Evolutionary conservation across 768 basidiomycete genomes (phyloP).

Genomic region (Mycena belliarum): DNA sequence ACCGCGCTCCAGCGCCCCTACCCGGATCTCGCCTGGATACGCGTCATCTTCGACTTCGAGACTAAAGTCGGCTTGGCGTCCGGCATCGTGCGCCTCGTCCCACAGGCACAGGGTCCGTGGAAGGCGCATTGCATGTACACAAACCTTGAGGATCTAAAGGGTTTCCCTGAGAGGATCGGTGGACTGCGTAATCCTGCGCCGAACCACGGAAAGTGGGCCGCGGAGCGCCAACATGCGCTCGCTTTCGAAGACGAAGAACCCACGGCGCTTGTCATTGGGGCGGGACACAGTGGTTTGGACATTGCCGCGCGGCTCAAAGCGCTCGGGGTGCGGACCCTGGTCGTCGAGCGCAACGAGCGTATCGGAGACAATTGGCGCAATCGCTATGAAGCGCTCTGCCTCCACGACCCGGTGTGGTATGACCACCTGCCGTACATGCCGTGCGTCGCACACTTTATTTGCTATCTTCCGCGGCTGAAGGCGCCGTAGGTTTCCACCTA

Average conservation of each 20-base stretch:
- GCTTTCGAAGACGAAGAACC: constrained; percentile 48
- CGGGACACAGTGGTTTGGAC: constrained; percentile 56
- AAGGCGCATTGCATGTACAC: constrained; percentile 54
- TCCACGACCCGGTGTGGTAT: constrained; percentile 68
- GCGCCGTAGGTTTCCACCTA: constrained; percentile 39
- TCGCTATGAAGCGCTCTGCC: constrained; percentile 64
- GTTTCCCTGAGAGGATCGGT: constrained; percentile 39
- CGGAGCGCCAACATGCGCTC: constrained; percentile 30
- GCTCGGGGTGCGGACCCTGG: constrained; percentile 47
- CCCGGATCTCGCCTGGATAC: constrained; percentile 39
- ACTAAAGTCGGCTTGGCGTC: constrained; percentile 33
- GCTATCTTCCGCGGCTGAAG: not conserved
- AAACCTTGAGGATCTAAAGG: constrained; percentile 51
- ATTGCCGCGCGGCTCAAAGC: constrained; percentile 60
- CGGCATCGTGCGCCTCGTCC: constrained; percentile 52
- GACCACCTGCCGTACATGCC: constrained; percentile 48
- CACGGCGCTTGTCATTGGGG: constrained; percentile 51
- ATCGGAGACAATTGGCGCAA: constrained; percentile 69
- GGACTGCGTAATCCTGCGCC: constrained; percentile 7
- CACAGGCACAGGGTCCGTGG: constrained; percentile 43
- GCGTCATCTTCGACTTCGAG: constrained; percentile 15
- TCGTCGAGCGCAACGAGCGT: constrained; percentile 62
- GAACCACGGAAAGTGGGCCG: constrained; percentile 17
- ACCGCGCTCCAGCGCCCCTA: constrained; percentile 23
- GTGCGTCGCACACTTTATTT: constrained; percentile 12